These are phyloP conservation scores for Neurospora discreta DNA, from an alignment of 495 filamentous ascomycete genomes.

Conservation along the genomic window DNA sequence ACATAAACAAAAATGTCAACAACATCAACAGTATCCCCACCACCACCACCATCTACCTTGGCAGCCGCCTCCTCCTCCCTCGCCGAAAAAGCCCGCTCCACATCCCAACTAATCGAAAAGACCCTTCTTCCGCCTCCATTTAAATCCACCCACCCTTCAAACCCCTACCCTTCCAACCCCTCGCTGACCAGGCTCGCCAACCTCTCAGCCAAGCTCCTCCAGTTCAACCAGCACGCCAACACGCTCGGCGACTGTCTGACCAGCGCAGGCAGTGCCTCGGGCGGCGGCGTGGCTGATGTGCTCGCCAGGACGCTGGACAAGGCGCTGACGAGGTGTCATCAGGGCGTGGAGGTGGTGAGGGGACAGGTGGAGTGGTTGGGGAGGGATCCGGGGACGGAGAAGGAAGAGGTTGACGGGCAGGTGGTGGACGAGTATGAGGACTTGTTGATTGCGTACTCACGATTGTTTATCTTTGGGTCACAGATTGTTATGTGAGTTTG, in stretches of 20 bases:
- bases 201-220: constrained; percentile 1
- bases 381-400: neutral
- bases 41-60: neutral
- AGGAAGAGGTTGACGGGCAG: neutral
- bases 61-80: neutral
- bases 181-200: neutral
- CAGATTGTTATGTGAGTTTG: neutral
- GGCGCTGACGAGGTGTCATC: neutral
- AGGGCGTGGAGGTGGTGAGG: neutral
- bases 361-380: neutral
- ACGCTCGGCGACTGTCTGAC: neutral
- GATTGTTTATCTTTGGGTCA: neutral
- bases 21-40: neutral
- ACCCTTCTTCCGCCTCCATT: neutral
- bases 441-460: neutral
- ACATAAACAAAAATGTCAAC: neutral
- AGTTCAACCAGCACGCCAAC: constrained; percentile 3
- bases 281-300: neutral
- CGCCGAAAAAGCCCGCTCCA: neutral
- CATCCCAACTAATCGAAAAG: neutral
- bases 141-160: neutral
- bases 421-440: neutral
- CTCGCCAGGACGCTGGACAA: neutral
- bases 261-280: neutral
- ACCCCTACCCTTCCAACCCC: neutral